Evolutionary conservation across 2,329 filamentous ascomycete genomes (phyloP).

Genomic region (Graphiopsis chlorocephala): DNA sequence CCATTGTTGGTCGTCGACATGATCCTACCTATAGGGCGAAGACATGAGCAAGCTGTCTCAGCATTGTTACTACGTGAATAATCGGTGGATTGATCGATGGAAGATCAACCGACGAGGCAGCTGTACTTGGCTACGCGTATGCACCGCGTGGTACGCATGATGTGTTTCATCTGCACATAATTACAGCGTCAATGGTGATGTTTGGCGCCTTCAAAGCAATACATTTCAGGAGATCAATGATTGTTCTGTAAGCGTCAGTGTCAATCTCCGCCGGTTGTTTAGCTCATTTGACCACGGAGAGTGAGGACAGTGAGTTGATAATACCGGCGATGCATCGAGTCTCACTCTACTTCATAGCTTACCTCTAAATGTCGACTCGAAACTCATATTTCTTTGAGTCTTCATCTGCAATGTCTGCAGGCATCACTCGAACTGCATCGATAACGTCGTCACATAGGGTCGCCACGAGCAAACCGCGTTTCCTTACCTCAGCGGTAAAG

Average conservation of each 20-base stretch:
- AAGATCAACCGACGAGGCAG: background rate
- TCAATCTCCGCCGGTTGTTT: slow-evolving; percentile 90
- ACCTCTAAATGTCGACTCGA: background rate
- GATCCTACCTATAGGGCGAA: background rate
- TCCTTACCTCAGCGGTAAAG: background rate
- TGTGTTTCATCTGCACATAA: background rate
- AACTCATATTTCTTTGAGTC: background rate
- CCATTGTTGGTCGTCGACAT: background rate
- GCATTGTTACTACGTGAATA: background rate
- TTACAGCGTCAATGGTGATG: slow-evolving; percentile 44
- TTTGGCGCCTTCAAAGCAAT: slow-evolving; percentile 84
- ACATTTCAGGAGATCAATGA: slow-evolving; percentile 63
- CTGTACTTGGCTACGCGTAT: background rate
- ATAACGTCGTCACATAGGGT: background rate
- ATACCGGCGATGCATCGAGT: slow-evolving; percentile 59
- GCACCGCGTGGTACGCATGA: background rate
- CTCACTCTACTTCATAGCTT: background rate
- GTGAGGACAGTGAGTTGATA: slow-evolving; percentile 80
- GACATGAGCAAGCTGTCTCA: background rate
- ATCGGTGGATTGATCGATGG: background rate
- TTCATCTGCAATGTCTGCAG: background rate
- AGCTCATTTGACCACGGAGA: slow-evolving; percentile 73
- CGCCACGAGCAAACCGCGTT: background rate
- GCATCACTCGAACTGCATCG: slow-evolving; percentile 1
- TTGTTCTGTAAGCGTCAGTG: slow-evolving; percentile 80